Base-by-base conservation (phyloP, 2,329 filamentous ascomycete species). In the Torrubiella hemipterigena region DNA sequence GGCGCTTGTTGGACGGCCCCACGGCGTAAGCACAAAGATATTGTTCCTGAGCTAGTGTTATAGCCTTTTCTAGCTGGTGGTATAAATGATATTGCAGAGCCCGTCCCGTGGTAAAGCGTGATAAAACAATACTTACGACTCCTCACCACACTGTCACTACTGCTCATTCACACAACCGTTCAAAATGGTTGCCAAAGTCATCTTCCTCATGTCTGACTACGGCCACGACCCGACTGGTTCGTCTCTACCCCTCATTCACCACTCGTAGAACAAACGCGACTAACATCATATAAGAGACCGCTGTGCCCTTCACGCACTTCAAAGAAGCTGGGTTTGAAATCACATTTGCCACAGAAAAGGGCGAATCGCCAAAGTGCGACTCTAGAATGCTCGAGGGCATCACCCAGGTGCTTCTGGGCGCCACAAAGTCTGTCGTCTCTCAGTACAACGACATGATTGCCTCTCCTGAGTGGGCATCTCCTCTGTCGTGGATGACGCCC, bases 181-280 rank as follows among this genome's bases (percentile, higher is more conserved):
- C 27, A 19, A 30, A 15, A 45, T 47, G 45, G 39, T 36, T 20
- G n/a, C n/a, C n/a, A 64, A 61, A 38, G 57, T 57, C 16, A 42
- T 67, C 23, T 58, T 69, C 26, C 41, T 67, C 32, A 69, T 70
- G 64, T 58, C 65, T 25, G 65, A 71, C 41, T 69, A 69, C 38
- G 66, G 65, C 26, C 63, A 70, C 41, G 67, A 71, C 39, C 67
- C 67, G 3, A 69, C 66, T 27, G 65, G 67, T 69, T 39, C 23
- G 39, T 30, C 13, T 26, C 10, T 12, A 12, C 17, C 17, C 9
- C n/a, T 12, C n/a, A 6, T 17, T 16, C 20, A 9, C 18, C 25
- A 14, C 21, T 18, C 19, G 29, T 16, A 19, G 8, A 22, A 23
- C 27, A 28, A 13, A 20, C 30, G 28, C 24, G 34, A 27, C 23